A percentile compares a stretch with the other conserved stretches of the same genome.
Conservation (phyloP, 352 stramenopile genomes). For the Pythium phragmitis region DNA sequence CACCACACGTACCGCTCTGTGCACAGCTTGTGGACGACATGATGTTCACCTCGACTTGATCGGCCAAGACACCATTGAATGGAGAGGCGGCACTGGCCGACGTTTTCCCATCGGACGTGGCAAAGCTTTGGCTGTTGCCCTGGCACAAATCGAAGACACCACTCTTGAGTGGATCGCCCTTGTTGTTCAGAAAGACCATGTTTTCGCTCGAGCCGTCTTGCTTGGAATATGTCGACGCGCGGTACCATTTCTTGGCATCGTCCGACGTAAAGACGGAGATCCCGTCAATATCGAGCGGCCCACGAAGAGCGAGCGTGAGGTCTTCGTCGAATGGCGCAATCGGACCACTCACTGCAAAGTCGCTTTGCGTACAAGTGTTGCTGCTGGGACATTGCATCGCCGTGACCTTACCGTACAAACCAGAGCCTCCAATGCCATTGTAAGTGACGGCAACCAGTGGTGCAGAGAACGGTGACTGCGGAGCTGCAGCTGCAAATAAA, state of each 20-base stretch:
- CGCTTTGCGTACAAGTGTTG: conserved; percentile 25
- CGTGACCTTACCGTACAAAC: conserved; percentile 36
- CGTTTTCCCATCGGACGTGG: conserved; percentile 30
- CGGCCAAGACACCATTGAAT: conserved; percentile 34
- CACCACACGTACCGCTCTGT: conserved; percentile 26
- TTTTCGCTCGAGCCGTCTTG: conserved; percentile 26
- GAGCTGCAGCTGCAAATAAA: not conserved
- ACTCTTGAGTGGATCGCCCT: conserved; percentile 33
- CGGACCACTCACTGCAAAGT: conserved; percentile 31
- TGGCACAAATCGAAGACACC: conserved; percentile 44
- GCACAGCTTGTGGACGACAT: conserved; percentile 35
- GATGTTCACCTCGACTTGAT: conserved; percentile 45
- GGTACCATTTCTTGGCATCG: conserved; percentile 21
- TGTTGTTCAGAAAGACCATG: conserved; percentile 60
- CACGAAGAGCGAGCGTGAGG: conserved; percentile 40
- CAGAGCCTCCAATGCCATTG: conserved; percentile 31
- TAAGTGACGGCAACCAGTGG: conserved; percentile 30
- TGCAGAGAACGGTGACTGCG: not conserved
- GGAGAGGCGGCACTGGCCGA: conserved; percentile 5
- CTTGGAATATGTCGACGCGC: conserved; percentile 37
- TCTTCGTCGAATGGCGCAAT: conserved; percentile 48
- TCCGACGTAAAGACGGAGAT: conserved; percentile 40
- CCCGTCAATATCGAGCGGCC: conserved; percentile 39
- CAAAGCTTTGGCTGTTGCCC: conserved; percentile 46
- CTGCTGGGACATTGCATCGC: conserved; percentile 28